Conservation (phyloP, 371 early-diverging fungal genomes). For the Syncephalastrum monosporum region DNA sequence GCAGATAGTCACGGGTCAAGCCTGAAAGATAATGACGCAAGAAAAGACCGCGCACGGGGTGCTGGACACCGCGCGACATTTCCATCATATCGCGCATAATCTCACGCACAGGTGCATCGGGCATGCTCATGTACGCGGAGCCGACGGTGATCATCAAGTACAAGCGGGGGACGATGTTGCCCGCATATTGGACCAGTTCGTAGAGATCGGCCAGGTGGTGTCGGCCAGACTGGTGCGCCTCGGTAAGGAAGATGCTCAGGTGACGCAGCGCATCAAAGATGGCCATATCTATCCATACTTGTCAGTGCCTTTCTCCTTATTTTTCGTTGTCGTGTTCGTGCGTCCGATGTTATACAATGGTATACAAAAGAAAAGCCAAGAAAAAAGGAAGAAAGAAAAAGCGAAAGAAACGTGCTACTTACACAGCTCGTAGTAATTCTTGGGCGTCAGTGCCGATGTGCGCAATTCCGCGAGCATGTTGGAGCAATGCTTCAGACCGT, state of each 20-base stretch:
- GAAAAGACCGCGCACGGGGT: slow-evolving; percentile 94
- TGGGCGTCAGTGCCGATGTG: slow-evolving; percentile 90
- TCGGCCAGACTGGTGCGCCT: slow-evolving; percentile 78
- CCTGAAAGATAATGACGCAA: slow-evolving; percentile 90
- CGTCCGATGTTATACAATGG: no score
- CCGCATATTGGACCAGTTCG: slow-evolving; percentile 96
- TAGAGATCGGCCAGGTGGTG: slow-evolving; percentile 95
- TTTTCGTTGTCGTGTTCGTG: no score
- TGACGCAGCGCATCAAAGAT: slow-evolving; percentile 94
- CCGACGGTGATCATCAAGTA: slow-evolving; percentile 98
- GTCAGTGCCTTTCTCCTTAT: no score
- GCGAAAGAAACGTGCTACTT: slow-evolving; percentile 20
- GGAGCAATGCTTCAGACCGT: slow-evolving; percentile 94
- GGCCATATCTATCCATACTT: slow-evolving; percentile 74
- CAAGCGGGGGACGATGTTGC: slow-evolving; percentile 94
- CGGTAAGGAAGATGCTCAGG: slow-evolving; percentile 81
- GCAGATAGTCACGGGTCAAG: slow-evolving; percentile 89
- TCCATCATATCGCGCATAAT: slow-evolving; percentile 98
- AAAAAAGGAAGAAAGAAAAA: slow-evolving; percentile 1
- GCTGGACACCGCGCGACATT: slow-evolving; percentile 96
- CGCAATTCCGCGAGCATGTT: slow-evolving; percentile 94
- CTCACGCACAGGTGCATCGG: slow-evolving; percentile 86
- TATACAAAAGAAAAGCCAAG: neutral
- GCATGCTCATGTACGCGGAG: slow-evolving; percentile 87
- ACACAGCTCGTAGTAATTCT: slow-evolving; percentile 98